Percentiles rank a stretch among this genome's conserved stretches.
phyloP scores from a whole-genome alignment of 2,329 filamentous ascomycete genomes.

The Arthrobotrys musiformis region DNA sequence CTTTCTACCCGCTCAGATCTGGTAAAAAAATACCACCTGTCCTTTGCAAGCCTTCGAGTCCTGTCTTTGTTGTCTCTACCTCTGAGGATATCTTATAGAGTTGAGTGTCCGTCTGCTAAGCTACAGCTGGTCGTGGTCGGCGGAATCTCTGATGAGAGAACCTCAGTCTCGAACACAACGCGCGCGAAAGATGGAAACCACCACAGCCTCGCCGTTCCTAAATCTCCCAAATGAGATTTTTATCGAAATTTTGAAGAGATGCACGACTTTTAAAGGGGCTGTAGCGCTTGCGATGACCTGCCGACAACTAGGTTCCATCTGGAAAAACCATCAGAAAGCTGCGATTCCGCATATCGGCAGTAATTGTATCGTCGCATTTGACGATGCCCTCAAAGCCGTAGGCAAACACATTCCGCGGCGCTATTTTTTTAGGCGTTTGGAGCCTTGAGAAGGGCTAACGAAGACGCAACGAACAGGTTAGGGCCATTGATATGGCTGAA shows the following conservation, averaged over 20 bases:
- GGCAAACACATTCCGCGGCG: no score
- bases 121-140: neutral
- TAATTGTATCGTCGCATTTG: slow-evolving; percentile 37
- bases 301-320: slow-evolving; percentile 1
- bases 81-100: no score
- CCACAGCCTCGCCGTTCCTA: slow-evolving; percentile 1
- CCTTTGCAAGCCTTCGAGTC: neutral
- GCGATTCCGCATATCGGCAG: slow-evolving; percentile 20
- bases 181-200: neutral
- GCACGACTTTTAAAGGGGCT: neutral
- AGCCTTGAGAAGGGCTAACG: neutral
- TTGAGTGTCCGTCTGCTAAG: no score
- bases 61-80: no score
- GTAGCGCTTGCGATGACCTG: slow-evolving; percentile 7
- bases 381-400: slow-evolving; percentile 44
- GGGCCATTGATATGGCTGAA: slow-evolving; percentile 36
- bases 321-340: slow-evolving; percentile 26
- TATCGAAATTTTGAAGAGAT: slow-evolving; percentile 21
- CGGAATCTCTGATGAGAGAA: neutral
- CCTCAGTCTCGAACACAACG: neutral
- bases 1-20: neutral
- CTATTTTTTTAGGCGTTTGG: no score
- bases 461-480: neutral
- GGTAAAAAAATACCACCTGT: neutral
- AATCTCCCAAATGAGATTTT: slow-evolving; percentile 37